phyloP scores from a whole-genome alignment of 148 eudicot species.

The Spergularia marina region DNA sequence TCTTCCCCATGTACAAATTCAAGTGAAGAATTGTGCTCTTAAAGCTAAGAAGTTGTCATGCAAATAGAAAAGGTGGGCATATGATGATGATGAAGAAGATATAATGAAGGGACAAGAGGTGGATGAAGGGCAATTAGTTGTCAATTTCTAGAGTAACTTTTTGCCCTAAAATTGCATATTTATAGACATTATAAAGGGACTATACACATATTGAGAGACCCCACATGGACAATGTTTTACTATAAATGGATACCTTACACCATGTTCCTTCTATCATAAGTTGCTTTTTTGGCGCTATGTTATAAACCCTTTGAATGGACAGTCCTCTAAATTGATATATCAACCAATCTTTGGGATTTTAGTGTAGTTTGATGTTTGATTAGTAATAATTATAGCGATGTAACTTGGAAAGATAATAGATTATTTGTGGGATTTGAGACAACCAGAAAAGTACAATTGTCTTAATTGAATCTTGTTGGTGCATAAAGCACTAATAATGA shows the following conservation, averaged over 20 bases:
- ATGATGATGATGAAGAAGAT: neutral
- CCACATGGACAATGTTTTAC: constrained; percentile 15
- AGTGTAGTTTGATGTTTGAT: neutral
- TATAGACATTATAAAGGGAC: neutral
- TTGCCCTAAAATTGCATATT: neutral
- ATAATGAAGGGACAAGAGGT: neutral
- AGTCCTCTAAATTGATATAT: neutral
- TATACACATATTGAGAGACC: constrained; percentile 1
- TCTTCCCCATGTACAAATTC: too few relatives aligned
- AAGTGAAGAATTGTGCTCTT: too few relatives aligned
- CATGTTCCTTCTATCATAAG: neutral
- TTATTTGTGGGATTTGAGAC: neutral
- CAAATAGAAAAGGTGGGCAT: too few relatives aligned
- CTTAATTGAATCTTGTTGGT: too few relatives aligned
- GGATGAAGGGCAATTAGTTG: neutral
- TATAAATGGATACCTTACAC: neutral
- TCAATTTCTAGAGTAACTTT: neutral
- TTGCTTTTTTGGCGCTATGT: neutral
- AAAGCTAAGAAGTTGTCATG: too few relatives aligned
- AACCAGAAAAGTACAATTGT: neutral
- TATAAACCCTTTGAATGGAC: neutral
- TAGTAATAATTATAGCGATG: neutral
- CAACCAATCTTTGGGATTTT: neutral
- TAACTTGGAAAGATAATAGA: too few relatives aligned
- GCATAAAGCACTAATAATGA: neutral